Base-by-base conservation (phyloP, 352 stramenopile species). In the Thalassiosira delicatula region DNA sequence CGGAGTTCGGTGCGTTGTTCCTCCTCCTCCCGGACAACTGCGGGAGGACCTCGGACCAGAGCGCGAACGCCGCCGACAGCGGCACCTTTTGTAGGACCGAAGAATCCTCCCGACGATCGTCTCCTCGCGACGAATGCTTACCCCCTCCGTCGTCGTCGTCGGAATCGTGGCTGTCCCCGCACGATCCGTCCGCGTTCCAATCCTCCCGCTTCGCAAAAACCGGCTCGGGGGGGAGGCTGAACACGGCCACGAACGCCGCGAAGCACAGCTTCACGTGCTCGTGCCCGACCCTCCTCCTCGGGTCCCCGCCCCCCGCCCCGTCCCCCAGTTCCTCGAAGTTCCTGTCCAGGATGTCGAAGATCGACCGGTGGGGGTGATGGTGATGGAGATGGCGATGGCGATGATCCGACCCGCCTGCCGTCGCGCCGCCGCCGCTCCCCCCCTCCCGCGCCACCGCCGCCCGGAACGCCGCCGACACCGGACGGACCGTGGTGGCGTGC, bases 251-350 rank as follows among this genome's bases (percentile, higher is more conserved):
- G 77, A 91, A 89, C 12, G 85, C 85, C 11, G 86, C 74, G 76
- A 91, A 91, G 56, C 85, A 91, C 61, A 91, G 70, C 46, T 91
- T 85, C 27, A 91, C 79, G 79, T 91, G 78, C 25, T 78, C 65
- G 27, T 87, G 72, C n/a, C 70, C 68, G 66, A 87, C 69, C 35
- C 65, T 37, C 51, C 57, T 19, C 19, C 68, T 62, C 37, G 37
- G 7, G 7, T 14, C 14, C 14, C 37, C 37, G 56, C 76, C 54
- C n/a, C n/a, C n/a, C n/a, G n/a, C n/a, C n/a, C n/a, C 53, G 37
- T 88, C 71, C 3, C 71, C 82, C 21, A 86, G 68, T 42, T 88
- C 71, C 51, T 86, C 62, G 71, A 90, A 88, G 62, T 90, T 88
- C 44, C 79, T 76, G 75, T 90, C 75, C 49, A 90, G 59, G 66